Evolutionary conservation across 2,329 filamentous ascomycete genomes (phyloP).

Genomic region (Paecilomyces sp.): DNA sequence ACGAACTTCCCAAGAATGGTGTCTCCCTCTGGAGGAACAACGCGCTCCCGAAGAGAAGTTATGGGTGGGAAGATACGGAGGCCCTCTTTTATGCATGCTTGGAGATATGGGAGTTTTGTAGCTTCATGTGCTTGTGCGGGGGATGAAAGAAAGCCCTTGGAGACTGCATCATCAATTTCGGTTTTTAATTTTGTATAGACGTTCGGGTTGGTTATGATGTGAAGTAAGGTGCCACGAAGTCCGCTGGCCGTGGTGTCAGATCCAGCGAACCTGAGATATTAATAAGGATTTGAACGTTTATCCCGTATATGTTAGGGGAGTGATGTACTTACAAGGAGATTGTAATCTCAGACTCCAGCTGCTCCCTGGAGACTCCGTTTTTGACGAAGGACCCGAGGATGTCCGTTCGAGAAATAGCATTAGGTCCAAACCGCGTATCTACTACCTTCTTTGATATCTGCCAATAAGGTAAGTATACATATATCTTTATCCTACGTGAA

Average conservation of each 20-base stretch:
- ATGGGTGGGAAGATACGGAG: conserved; percentile 28
- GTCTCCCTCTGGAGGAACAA: background rate
- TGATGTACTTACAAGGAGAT: background rate
- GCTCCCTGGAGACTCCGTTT: background rate
- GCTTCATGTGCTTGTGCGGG: conserved; percentile 14
- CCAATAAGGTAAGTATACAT: background rate
- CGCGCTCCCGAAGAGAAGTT: background rate
- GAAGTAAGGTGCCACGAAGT: conserved; percentile 28
- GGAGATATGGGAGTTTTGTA: conserved; percentile 37
- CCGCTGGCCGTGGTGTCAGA: conserved; percentile 28
- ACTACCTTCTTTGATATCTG: background rate
- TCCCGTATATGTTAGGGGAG: background rate
- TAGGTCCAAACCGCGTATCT: background rate
- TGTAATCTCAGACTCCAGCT: background rate
- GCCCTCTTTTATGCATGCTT: conserved; percentile 45
- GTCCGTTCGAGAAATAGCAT: background rate
- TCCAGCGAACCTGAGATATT: conserved; percentile 18
- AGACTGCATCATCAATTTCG: background rate
- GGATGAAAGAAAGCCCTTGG: background rate
- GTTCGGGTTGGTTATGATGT: conserved; percentile 25
- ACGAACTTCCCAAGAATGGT: background rate
- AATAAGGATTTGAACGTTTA: background rate
- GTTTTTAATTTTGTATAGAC: conserved; percentile 13
- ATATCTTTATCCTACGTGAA: background rate
- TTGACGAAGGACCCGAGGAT: background rate